Evolutionary conservation across 2,329 filamentous ascomycete genomes (phyloP).

Genomic region (Byssoonygena ceratinophila): DNA sequence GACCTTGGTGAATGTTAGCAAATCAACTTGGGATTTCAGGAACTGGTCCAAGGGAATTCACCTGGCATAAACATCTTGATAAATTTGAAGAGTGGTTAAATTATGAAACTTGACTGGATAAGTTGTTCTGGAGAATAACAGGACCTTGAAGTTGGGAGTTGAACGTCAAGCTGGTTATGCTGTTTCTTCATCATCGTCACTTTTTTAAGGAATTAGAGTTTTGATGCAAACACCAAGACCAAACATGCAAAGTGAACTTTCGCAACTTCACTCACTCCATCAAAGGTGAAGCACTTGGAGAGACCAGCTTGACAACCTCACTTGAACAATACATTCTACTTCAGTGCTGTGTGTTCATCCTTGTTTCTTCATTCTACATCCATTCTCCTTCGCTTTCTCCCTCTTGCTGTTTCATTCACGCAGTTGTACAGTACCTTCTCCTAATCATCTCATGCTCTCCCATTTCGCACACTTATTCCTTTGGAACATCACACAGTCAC

Average conservation of each 20-base stretch:
- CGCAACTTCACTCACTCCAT: background rate
- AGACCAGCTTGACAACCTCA: background rate
- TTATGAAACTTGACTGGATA: background rate
- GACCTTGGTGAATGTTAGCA: slow-evolving; percentile 22
- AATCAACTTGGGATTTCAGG: background rate
- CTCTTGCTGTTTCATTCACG: too few relatives aligned
- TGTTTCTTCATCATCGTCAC: background rate
- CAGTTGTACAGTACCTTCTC: too few relatives aligned
- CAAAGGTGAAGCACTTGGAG: background rate
- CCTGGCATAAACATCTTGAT: slow-evolving; percentile 20
- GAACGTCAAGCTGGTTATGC: background rate
- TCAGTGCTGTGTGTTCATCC: background rate
- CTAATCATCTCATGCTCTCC: background rate
- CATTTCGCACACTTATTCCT: background rate
- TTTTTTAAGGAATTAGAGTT: slow-evolving; percentile 4
- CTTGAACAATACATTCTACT: background rate
- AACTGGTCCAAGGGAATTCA: background rate
- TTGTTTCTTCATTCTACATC: too few relatives aligned
- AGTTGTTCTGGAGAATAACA: background rate
- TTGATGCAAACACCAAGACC: slow-evolving; percentile 7
- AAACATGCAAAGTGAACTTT: too few relatives aligned
- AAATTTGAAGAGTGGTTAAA: background rate
- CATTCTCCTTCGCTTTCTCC: too few relatives aligned
- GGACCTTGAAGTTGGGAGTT: background rate
- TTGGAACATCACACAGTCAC: background rate